phyloP scores from a whole-genome alignment of 2,329 filamentous ascomycete species.

The Periglandula ipomoeae region DNA sequence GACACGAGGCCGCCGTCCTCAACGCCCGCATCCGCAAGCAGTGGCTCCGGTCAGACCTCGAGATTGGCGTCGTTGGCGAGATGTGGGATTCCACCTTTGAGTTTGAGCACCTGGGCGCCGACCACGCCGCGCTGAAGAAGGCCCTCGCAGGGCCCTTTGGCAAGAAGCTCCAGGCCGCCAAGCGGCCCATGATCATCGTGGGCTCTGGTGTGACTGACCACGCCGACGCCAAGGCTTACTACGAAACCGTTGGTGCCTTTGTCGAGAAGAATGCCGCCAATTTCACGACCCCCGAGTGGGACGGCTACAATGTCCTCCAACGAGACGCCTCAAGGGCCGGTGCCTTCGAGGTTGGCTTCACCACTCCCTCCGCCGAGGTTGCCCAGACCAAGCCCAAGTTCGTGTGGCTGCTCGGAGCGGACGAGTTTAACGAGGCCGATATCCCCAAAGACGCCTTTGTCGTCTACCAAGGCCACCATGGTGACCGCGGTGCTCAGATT shows the following conservation, averaged over 20 bases:
- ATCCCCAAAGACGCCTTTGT: slow-evolving; percentile 95
- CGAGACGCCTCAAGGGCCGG: slow-evolving; percentile 84
- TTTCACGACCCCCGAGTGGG: slow-evolving; percentile 87
- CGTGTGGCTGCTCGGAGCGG: slow-evolving; percentile 90
- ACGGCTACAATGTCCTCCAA: slow-evolving; percentile 95
- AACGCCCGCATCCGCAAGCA: slow-evolving; percentile 97
- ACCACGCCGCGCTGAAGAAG: slow-evolving; percentile 72
- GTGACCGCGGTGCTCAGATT: slow-evolving; percentile 84
- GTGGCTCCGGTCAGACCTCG: slow-evolving; percentile 89
- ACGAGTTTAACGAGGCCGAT: slow-evolving; percentile 76
- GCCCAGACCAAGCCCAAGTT: slow-evolving; percentile 87
- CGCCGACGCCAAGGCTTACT: slow-evolving; percentile 82
- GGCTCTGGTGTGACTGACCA: slow-evolving; percentile 90
- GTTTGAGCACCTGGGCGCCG: slow-evolving; percentile 79
- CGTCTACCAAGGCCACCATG: slow-evolving; percentile 96
- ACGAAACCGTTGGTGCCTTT: slow-evolving; percentile 81
- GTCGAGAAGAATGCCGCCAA: slow-evolving; percentile 87
- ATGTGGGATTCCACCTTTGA: slow-evolving; percentile 91
- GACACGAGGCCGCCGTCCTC: slow-evolving; percentile 88
- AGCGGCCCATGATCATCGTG: slow-evolving; percentile 94
- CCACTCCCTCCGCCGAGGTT: slow-evolving; percentile 70
- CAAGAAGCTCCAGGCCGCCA: slow-evolving; percentile 79
- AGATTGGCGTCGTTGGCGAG: slow-evolving; percentile 87
- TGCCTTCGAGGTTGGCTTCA: slow-evolving; percentile 94
- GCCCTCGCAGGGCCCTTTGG: slow-evolving; percentile 81